phyloP scores from a whole-genome alignment of 2,329 filamentous ascomycete genomes.

The Albifimbria verrucaria region DNA sequence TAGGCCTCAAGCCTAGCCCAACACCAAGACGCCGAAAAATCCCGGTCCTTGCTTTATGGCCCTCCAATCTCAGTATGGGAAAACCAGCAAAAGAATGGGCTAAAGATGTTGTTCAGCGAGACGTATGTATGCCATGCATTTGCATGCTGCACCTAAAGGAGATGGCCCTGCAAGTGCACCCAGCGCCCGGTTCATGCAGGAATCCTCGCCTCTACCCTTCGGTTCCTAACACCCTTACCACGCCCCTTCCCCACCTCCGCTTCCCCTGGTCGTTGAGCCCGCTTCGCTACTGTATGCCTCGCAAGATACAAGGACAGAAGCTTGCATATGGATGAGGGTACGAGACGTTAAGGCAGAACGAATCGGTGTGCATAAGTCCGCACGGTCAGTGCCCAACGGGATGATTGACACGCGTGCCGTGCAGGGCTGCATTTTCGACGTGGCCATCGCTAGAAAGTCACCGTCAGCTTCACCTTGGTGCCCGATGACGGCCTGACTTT shows the following conservation, averaged over 20 bases:
- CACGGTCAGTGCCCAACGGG: slow-evolving; percentile 15
- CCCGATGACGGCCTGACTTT: slow-evolving; percentile 25
- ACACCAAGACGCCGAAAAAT: no score
- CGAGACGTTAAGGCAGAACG: no score
- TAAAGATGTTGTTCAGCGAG: slow-evolving; percentile 17
- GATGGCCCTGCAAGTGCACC: slow-evolving; percentile 11
- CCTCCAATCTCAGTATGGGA: no score
- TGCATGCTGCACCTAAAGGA: slow-evolving; percentile 24
- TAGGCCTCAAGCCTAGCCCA: no score
- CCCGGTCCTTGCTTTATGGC: no score
- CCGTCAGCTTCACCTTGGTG: slow-evolving; percentile 15
- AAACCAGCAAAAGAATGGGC: slow-evolving; percentile 10
- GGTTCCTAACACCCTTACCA: background rate
- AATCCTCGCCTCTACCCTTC: slow-evolving; percentile 13
- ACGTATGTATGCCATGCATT: slow-evolving; percentile 29
- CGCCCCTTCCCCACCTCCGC: background rate
- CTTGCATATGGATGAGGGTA: no score
- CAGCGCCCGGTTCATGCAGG: slow-evolving; percentile 25
- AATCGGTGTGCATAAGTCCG: no score
- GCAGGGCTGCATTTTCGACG: slow-evolving; percentile 2
- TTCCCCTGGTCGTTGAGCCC: background rate
- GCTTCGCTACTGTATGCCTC: background rate
- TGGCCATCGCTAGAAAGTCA: background rate
- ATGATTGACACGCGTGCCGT: slow-evolving; percentile 8
- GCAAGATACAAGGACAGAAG: background rate